Percentiles rank a stretch among this genome's conserved stretches.
Conservation (phyloP, 371 early-diverging fungal genomes). For the Mortierella sp. region DNA sequence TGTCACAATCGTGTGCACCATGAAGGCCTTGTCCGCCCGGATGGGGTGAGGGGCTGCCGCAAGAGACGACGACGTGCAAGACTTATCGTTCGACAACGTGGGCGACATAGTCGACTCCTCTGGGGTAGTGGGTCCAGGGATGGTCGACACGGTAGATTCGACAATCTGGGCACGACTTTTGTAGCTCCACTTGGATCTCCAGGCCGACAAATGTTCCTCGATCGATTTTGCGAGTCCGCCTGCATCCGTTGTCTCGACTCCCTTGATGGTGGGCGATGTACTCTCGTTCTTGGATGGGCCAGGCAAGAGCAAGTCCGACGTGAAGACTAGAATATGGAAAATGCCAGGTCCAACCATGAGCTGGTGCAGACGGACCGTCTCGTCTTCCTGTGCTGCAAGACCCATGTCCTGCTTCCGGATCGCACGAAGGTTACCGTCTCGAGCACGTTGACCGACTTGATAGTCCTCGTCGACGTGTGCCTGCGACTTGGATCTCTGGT, state of each 20-base stretch:
- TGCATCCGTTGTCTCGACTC: slow-evolving; percentile 15
- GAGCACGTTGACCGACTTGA: slow-evolving; percentile 41
- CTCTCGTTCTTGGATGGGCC: not conserved
- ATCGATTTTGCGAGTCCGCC: slow-evolving; percentile 18
- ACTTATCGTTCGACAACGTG: not conserved
- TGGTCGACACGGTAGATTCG: not conserved
- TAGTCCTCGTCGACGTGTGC: slow-evolving; percentile 16
- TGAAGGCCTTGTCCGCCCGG: slow-evolving; percentile 18
- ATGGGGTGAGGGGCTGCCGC: slow-evolving; percentile 11
- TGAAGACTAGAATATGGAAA: slow-evolving; percentile 46
- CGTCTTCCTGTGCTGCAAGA: not conserved
- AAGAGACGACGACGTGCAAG: not conserved
- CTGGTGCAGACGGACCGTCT: slow-evolving; percentile 29
- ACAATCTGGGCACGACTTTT: slow-evolving; percentile 5
- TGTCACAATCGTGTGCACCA: slow-evolving; percentile 33
- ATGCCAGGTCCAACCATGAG: slow-evolving; percentile 32
- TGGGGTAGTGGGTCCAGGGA: not conserved
- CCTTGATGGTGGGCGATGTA: slow-evolving; percentile 14
- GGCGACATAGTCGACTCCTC: not conserved
- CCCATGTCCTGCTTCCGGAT: slow-evolving; percentile 17
- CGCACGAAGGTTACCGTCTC: slow-evolving; percentile 33
- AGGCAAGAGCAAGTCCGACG: slow-evolving; percentile 27
- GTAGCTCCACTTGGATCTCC: slow-evolving; percentile 35
- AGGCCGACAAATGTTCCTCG: slow-evolving; percentile 12
- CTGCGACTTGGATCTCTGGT: slow-evolving; percentile 41